Conservation (phyloP, 345 rosid genomes). For the Lenwebbia sp. region DNA sequence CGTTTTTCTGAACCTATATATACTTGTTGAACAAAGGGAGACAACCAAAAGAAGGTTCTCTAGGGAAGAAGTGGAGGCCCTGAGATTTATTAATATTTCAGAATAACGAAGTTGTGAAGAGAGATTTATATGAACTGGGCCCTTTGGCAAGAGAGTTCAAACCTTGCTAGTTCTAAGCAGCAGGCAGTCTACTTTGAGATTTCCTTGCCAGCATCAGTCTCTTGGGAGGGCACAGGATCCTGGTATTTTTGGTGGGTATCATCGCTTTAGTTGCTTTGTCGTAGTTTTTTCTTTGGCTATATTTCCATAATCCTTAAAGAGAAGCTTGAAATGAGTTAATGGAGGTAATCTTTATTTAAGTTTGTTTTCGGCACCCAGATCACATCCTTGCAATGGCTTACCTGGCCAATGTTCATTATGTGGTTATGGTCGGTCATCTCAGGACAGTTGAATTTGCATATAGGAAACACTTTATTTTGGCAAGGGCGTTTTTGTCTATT, state of each 20-base stretch:
- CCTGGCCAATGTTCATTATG: not conserved
- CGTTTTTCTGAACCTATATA: not conserved
- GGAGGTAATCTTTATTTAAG: not conserved
- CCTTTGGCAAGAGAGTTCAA: conserved; percentile 34
- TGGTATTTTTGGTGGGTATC: conserved; percentile 29
- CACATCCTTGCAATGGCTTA: not conserved
- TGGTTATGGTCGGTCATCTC: not conserved
- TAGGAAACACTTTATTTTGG: too few species aligned
- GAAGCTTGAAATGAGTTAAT: not conserved
- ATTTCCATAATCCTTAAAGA: not conserved
- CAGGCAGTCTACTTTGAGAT: conserved; percentile 12
- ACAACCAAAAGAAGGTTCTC: conserved; percentile 26
- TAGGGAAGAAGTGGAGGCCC: conserved; percentile 48
- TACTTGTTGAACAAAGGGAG: not conserved
- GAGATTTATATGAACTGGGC: conserved; percentile 38
- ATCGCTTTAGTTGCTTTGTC: not conserved
- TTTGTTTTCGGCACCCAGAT: not conserved
- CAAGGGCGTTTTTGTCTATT: too few species aligned
- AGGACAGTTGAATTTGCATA: not conserved
- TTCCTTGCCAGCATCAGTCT: conserved; percentile 5
- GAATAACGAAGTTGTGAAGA: conserved; percentile 53
- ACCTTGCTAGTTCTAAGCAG: conserved; percentile 29
- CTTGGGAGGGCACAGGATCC: conserved; percentile 8
- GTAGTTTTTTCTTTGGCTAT: not conserved
- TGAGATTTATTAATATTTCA: conserved; percentile 46